Conservation (phyloP, 192 early-diverging fungal genomes). For the Thamnidium elegans region DNA sequence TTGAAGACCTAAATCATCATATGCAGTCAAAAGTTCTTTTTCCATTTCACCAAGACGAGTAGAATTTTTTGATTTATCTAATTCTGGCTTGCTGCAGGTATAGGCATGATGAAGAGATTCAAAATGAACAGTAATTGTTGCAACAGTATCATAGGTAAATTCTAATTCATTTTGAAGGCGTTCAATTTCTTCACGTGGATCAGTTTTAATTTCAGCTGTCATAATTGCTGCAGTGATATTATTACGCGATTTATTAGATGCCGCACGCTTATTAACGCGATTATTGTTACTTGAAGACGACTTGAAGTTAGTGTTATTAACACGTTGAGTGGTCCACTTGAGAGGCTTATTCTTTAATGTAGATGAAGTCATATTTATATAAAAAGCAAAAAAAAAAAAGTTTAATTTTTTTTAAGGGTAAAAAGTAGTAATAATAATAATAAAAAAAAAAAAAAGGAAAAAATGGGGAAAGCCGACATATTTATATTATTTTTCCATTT, state of each 20-base stretch:
- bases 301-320: background rate
- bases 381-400: background rate
- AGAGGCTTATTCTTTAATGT: slow-evolving; percentile 2
- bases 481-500: slow-evolving; percentile 5
- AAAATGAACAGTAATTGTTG: slow-evolving; percentile 35
- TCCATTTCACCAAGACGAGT: slow-evolving; percentile 30
- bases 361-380: slow-evolving; percentile 7
- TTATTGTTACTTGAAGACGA: background rate
- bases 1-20: slow-evolving; percentile 37
- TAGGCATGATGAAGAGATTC: slow-evolving; percentile 34
- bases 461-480: background rate
- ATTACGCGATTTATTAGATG: background rate
- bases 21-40: slow-evolving; percentile 35
- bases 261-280: slow-evolving; percentile 11
- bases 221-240: background rate
- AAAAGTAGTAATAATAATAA: background rate
- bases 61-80: slow-evolving; percentile 10
- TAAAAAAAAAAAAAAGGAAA: background rate
- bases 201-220: too few species aligned
- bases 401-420: background rate
- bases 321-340: slow-evolving; percentile 11
- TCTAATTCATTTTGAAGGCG: slow-evolving; percentile 28
- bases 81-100: slow-evolving; percentile 21
- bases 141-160: slow-evolving; percentile 29
- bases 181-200: slow-evolving; percentile 11